A percentile compares a stretch with the other conserved stretches of the same genome.
These are phyloP conservation scores for Bretschneidera sinensis DNA, from an alignment of 345 rosid genomes.

Conservation along the genomic window DNA sequence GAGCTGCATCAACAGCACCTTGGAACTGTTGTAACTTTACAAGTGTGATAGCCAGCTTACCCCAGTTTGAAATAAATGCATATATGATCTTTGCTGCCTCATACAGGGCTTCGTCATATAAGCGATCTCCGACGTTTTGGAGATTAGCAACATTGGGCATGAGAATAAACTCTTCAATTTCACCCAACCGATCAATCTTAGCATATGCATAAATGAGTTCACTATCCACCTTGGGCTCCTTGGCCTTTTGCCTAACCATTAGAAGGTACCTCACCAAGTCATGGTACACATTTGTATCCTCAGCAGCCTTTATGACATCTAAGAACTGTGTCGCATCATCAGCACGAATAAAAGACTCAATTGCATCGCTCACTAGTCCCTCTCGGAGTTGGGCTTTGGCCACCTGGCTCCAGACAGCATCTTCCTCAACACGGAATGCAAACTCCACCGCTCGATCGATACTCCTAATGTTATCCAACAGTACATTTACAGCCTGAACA, in stretches of 20 bases:
- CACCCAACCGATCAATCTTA: constrained; percentile 79
- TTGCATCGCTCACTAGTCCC: constrained; percentile 94
- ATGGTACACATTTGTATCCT: constrained; percentile 77
- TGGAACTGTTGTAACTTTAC: constrained; percentile 95
- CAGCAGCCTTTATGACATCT: constrained; percentile 69
- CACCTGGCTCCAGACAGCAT: constrained; percentile 96
- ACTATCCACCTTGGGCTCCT: constrained; percentile 91
- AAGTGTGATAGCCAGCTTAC: constrained; percentile 87
- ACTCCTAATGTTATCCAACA: constrained; percentile 63
- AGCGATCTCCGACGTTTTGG: constrained; percentile 89
- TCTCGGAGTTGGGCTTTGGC: constrained; percentile 92
- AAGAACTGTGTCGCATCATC: constrained; percentile 80
- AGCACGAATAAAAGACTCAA: constrained; percentile 94
- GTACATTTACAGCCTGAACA: constrained; percentile 68
- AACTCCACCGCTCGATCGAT: constrained; percentile 90
- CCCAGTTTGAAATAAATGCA: constrained; percentile 98
- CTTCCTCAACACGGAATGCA: constrained; percentile 97
- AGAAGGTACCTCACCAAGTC: constrained; percentile 92
- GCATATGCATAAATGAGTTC: constrained; percentile 98
- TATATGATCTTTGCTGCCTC: constrained; percentile 96
- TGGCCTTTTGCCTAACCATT: constrained; percentile 96
- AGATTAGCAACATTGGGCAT: constrained; percentile 99
- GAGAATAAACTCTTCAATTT: constrained; percentile 91
- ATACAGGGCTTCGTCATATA: constrained; percentile 76
- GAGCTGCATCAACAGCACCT: constrained; percentile 98